Evolutionary conservation across 345 rosid species (phyloP).

Genomic region (Chamaenerion angustifolium): DNA sequence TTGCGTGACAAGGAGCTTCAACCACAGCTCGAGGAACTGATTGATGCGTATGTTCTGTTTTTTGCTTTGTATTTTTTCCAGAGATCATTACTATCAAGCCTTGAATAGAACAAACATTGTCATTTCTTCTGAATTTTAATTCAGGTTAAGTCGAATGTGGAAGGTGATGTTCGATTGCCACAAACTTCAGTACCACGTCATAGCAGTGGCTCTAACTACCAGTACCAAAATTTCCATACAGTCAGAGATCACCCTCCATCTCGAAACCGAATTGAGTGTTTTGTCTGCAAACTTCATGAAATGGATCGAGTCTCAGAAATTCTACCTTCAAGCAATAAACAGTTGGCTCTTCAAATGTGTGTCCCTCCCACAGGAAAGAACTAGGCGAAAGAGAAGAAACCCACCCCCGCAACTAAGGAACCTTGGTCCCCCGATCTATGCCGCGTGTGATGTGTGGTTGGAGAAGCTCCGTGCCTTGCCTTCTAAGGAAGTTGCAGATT

Average conservation of each 20-base stretch:
- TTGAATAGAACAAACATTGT: no score
- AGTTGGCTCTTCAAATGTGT: conserved; percentile 71
- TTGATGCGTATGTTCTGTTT: conserved; percentile 53
- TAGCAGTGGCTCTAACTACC: conserved; percentile 35
- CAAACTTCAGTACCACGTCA: conserved; percentile 50
- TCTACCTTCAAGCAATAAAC: conserved; percentile 54
- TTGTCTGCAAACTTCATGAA: conserved; percentile 54
- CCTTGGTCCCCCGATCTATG: conserved; percentile 59
- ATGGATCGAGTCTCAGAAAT: conserved; percentile 61
- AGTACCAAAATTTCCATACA: conserved; percentile 32
- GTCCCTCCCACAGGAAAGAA: conserved; percentile 9
- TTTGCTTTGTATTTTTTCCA: not conserved
- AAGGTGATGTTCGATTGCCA: conserved; percentile 84
- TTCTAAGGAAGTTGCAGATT: conserved; percentile 36
- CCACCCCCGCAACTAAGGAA: conserved; percentile 13
- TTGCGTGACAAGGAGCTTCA: conserved; percentile 90
- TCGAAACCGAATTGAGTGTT: conserved; percentile 45
- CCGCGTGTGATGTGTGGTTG: conserved; percentile 58
- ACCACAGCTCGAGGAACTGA: conserved; percentile 94
- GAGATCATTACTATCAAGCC: not conserved
- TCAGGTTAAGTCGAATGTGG: conserved; percentile 93
- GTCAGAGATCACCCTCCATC: conserved; percentile 49
- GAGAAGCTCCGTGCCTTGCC: conserved; percentile 32
- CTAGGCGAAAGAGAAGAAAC: conserved; percentile 23
- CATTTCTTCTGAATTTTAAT: not conserved